phyloP scores from a whole-genome alignment of 129 eudicot species.

The Cynara cardunculus region DNA sequence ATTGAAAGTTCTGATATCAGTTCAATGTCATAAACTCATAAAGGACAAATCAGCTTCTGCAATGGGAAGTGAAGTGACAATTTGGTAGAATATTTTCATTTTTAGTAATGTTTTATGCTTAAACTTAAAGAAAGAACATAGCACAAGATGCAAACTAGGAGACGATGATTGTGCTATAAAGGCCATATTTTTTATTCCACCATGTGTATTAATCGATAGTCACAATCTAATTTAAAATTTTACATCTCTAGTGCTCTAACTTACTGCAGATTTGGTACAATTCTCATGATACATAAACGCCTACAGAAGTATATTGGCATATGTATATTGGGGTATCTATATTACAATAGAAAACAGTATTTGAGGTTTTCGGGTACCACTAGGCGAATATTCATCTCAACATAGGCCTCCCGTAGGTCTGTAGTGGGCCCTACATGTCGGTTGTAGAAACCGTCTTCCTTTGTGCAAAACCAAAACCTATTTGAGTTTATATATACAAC shows the following conservation, averaged over 20 bases:
- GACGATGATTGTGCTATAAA: background rate
- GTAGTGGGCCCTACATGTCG: background rate
- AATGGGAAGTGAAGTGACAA: slow-evolving; percentile 3
- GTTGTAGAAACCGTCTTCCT: background rate
- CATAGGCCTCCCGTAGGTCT: no score
- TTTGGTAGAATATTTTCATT: background rate
- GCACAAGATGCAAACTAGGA: slow-evolving; percentile 4
- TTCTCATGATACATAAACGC: background rate
- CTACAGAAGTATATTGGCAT: background rate
- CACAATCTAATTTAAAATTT: background rate
- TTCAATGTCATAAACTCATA: background rate
- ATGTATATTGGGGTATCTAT: no score
- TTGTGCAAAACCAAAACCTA: background rate
- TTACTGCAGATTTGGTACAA: background rate
- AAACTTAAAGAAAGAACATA: slow-evolving; percentile 1
- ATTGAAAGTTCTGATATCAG: background rate
- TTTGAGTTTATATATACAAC: background rate
- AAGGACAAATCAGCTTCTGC: slow-evolving; percentile 11
- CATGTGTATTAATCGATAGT: background rate
- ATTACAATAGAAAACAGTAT: background rate
- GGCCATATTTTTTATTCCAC: background rate
- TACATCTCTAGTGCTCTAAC: background rate
- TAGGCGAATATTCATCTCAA: no score
- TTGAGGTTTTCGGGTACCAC: background rate
- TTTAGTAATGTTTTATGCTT: no score